phyloP scores from a whole-genome alignment of 768 basidiomycete genomes.

The Calvatia gigantea region DNA sequence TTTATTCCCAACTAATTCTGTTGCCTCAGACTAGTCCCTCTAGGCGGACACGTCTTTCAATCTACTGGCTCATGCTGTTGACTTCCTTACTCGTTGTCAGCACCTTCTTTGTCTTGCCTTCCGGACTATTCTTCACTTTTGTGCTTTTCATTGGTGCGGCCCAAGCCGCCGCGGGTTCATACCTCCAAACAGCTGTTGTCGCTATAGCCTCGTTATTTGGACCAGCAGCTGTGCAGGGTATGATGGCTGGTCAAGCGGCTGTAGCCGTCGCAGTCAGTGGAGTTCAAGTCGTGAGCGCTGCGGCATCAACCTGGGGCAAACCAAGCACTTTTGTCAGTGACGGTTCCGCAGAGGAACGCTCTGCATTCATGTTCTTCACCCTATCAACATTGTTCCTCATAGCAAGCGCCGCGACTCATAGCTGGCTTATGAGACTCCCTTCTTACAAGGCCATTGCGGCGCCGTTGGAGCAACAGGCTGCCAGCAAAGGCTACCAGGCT shows the following conservation, averaged over 20 bases:
- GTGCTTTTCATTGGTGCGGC: constrained; percentile 56
- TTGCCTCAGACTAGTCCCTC: constrained; percentile 54
- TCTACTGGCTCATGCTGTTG: constrained; percentile 49
- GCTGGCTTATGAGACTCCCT: constrained; percentile 55
- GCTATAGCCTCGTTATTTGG: constrained; percentile 85
- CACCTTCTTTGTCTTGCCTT: constrained; percentile 52
- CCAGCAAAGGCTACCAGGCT: constrained; percentile 17
- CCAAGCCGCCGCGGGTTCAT: constrained; percentile 64
- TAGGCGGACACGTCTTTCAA: constrained; percentile 48
- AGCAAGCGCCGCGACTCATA: constrained; percentile 48
- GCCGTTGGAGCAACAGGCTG: constrained; percentile 37
- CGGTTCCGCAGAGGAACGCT: constrained; percentile 56
- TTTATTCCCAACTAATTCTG: neutral
- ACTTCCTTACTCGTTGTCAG: constrained; percentile 61
- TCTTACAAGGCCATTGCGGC: constrained; percentile 54
- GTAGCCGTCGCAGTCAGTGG: constrained; percentile 78
- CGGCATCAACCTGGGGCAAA: constrained; percentile 49
- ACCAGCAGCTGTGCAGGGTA: constrained; percentile 61
- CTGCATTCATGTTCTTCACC: constrained; percentile 72
- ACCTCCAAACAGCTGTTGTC: constrained; percentile 73
- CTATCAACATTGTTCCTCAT: constrained; percentile 66
- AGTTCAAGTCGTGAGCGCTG: constrained; percentile 68
- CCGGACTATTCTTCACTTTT: constrained; percentile 62
- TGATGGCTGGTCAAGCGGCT: constrained; percentile 84
- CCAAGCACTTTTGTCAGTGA: constrained; percentile 30